Evolutionary conservation across 345 rosid genomes (phyloP).

Genomic region (Salix viminalis): DNA sequence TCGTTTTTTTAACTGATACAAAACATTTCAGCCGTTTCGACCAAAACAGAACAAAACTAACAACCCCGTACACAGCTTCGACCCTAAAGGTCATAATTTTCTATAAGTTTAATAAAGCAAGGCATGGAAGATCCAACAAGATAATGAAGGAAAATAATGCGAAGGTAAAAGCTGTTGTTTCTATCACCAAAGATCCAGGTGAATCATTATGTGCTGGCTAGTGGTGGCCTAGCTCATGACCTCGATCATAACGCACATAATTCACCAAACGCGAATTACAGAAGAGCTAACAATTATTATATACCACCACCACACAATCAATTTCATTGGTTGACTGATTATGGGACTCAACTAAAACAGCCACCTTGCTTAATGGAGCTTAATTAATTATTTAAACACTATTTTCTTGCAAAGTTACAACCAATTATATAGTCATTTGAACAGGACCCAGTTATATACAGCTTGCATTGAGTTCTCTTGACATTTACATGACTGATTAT

Average conservation of each 20-base stretch:
- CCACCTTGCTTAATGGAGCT: not conserved
- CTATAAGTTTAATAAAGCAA: not conserved
- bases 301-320: not conserved
- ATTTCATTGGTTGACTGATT: constrained; percentile 1
- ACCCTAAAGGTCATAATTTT: not conserved
- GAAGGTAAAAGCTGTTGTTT: constrained; percentile 1
- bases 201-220: not conserved
- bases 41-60: too few species aligned
- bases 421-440: not conserved
- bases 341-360: not conserved
- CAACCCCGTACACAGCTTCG: not conserved
- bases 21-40: too few species aligned
- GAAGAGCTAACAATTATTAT: not conserved
- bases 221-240: constrained; percentile 11
- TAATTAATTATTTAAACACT: not conserved
- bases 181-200: not conserved
- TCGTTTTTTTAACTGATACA: too few species aligned
- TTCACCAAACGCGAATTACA: constrained; percentile 16
- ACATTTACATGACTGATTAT: not conserved
- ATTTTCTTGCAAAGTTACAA: not conserved
- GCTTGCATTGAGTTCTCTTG: not conserved
- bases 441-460: not conserved
- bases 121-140: not conserved
- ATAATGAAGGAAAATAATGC: not conserved
- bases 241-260: too few species aligned